Conservation (phyloP, 23 red algal genomes). For the Agarophyton chilense region DNA sequence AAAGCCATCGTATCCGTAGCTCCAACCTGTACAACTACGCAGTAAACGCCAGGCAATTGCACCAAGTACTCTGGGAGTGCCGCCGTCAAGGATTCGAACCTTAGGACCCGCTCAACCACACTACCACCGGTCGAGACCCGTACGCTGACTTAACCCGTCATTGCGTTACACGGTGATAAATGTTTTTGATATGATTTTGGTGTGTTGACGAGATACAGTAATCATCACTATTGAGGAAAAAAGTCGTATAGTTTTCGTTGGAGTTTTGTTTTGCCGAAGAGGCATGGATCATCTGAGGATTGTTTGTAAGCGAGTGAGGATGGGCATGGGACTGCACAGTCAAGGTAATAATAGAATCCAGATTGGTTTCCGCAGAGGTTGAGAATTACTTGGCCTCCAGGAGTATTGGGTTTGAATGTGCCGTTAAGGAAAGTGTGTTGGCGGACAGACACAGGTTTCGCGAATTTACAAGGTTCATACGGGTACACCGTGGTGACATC, state of each 20-base stretch:
- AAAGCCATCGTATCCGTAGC: too few species aligned
- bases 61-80: too few species aligned
- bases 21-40: too few species aligned
- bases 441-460: conserved; percentile 18
- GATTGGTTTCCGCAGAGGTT: conserved; percentile 46
- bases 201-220: conserved; percentile 1
- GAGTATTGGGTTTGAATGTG: background rate
- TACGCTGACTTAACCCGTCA: too few species aligned
- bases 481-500: conserved; percentile 26
- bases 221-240: conserved; percentile 28
- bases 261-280: background rate
- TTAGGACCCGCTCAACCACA: too few species aligned
- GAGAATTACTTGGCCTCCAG: background rate
- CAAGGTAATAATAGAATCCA: background rate
- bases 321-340: background rate
- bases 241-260: background rate
- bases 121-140: too few species aligned
- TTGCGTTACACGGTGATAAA: too few species aligned
- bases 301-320: background rate
- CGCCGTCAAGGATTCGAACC: too few species aligned
- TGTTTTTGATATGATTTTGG: background rate
- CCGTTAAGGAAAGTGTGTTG: conserved; percentile 22
- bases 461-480: conserved; percentile 31
- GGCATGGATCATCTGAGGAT: conserved; percentile 8
- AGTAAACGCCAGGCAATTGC: too few species aligned